Evolutionary conservation across 805 yeast species (phyloP), one percentile per base, ranked within the genome.

Genomic region (Kodamaea kaohsiungensis): DNA sequence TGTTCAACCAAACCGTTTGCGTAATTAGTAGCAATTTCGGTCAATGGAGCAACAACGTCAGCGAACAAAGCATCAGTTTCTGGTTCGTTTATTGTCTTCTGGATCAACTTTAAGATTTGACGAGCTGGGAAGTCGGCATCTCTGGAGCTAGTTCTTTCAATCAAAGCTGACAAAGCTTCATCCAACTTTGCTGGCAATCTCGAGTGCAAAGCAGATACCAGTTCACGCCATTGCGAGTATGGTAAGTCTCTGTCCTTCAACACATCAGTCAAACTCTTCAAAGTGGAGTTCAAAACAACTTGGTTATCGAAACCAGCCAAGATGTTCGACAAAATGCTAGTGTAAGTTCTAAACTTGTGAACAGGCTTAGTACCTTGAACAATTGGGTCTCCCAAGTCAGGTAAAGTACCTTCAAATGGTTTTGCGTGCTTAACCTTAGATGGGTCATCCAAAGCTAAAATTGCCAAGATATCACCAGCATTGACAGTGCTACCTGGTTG

Each of bases 401-500:
- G 98, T 61, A 96, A 77, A 66, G 96, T 91, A 49, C 97, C 98
- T 70, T 91, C 97, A 65, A 83, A 95, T 51, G 98, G 97, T 68
- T 87, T 76, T 45, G 99, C 99, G 65, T 92, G 99, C 72, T 93
- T 93, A 51, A 95, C 99, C 76, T 91, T 91, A 4, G 96, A 86
- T 55, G 98, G 98, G 69, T 95, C 99, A 67, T 96, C 99, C 53
- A 95, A 78, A 15, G 98, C 87, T 62, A 95, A 80, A 56, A 95
- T 93, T 19, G 98, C 99, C 68, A 95, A 83, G 57, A 96, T 93
- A 67, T 95, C 99, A 76, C 99, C 99, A 48, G 98, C 98, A 63
- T 84, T 84, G 55, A 95, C 88, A 25, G 96, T 91, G n/a, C 98
- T 88, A 51, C 99, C 99, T 8, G 99, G 98, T 77, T 95, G 99